Base-by-base conservation (phyloP, 805 yeast species). In the Schwanniomyces polymorphus region DNA sequence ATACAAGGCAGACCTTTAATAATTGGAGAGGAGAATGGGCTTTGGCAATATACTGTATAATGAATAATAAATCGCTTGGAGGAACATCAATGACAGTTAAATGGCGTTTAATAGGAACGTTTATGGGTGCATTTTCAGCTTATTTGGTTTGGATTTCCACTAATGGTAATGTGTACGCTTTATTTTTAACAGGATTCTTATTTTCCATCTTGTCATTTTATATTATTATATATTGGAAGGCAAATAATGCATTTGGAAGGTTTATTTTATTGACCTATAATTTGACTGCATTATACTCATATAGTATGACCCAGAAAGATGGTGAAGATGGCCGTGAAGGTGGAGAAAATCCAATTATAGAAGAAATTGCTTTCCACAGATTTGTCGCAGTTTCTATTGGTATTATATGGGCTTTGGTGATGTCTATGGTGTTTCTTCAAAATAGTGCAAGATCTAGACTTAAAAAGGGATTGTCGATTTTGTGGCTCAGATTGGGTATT, bases 1-100 rank as follows among this genome's bases (percentile, higher is more conserved):
- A 61, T 10, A 80, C 90, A 0, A 72, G 83, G 43, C 70, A 72
- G 5, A 51, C 60, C 1, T 89, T 88, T 56, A 75, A 68, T 41
- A 75, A 72, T 37, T 87, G 89, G 90, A 68, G 91, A 52, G 85
- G 86, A 12, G 96, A 88, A 61, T 88, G 96, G 96, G 84, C 90
- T 0, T 65, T 88, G 33, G 87, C 86, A n/a, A 84, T 91, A 0
- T 88, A 82, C 55, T 83, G 88, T 55, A 85, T 88, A 46, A 86
- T 88, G 71, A 88, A 88, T 92, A 86, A 85, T 55, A 87, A 87
- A 57, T 85, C 91, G 0, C 68, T 88, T 5, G 96, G 96, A 8
- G 95, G 95, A 0, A 89, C 96, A 0, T 79, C 88, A 9, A 81
- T 84, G 82, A 85, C 94, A 0, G 84, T 82, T 4, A 82, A 83